Evolutionary conservation across 306 rosid genomes (phyloP), one percentile per base, ranked within the genome.

Genomic region (Acacia confusa): DNA sequence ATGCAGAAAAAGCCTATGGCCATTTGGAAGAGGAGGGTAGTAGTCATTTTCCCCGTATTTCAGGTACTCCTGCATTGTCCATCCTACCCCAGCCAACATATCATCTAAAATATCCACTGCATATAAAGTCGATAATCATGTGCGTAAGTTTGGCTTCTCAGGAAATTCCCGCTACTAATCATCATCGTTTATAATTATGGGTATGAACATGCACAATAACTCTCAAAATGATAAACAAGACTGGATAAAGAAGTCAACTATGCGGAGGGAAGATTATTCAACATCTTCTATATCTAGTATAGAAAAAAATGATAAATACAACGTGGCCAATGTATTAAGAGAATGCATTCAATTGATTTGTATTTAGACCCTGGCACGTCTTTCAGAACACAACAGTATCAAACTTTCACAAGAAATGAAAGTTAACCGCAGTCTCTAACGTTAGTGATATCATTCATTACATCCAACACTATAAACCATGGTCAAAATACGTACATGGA

Each of bases 1-100:
- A 86, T 95, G 98, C 68, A 93, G 89, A 85, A 95, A 95, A 80
- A 95, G 86, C 85, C 98, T 89, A 79, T 93, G 94, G 71, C 98
- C 98, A 85, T 95, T 95, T 38, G 91, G 82, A 86, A 93, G 98
- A 86, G 97, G 98, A 10, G 99, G 99, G 34, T 93, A 93, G 91
- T 95, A 93, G 85, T 95, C 98, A 84, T 92, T 86, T 81, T 93
- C 97, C 25, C 99, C 99, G 74, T 92, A 48, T 81, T 93, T 93
- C 86, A 95, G 86, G 89, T 93, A 95, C 72, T 95, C 99, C 77
- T 90, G 98, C 98, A 95, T 93, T 52, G 99, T 85, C 99, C 96
- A 95, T 88, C 99, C 98, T 74, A 93, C 87, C 44, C 99, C 98
- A 70, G 96, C 89, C 88, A 95, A 84, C 99, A 95, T 93, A 85